phyloP scores from a whole-genome alignment of 1,284 basidiomycete species.

The Melampsora larici-populina region DNA sequence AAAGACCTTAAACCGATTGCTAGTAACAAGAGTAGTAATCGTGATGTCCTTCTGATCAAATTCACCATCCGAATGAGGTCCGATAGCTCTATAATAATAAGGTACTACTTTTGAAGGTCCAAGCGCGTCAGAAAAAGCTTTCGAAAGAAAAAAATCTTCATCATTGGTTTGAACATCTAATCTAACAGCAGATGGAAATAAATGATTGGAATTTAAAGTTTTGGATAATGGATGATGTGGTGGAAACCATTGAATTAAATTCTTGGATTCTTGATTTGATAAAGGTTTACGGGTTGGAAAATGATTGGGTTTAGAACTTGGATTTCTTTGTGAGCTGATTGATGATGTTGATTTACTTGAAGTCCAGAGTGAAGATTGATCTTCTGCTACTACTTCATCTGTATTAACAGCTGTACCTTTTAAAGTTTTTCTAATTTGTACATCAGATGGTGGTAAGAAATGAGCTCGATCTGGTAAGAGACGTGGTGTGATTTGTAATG shows the following conservation, averaged over 20 bases:
- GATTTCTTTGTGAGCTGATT: neutral
- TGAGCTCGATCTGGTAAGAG: conserved; percentile 13
- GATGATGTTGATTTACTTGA: neutral
- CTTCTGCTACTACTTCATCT: conserved; percentile 38
- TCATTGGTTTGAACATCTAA: conserved; percentile 10
- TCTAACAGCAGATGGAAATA: neutral
- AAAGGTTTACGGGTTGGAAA: conserved; percentile 6
- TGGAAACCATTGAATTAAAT: conserved; percentile 17
- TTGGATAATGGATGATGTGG: conserved; percentile 1
- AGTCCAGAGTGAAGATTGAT: conserved; percentile 32
- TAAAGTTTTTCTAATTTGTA: conserved; percentile 32
- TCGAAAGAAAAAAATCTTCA: conserved; percentile 41
- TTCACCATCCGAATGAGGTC: conserved; percentile 50
- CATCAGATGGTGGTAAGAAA: neutral
- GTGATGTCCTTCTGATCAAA: conserved; percentile 64
- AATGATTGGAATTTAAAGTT: neutral
- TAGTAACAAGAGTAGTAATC: conserved; percentile 75
- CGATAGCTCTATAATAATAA: conserved; percentile 68
- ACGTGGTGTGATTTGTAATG: conserved; percentile 24
- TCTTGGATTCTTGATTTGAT: neutral
- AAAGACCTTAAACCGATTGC: conserved; percentile 70
- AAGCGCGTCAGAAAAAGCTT: conserved; percentile 39
- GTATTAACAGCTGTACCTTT: conserved; percentile 36
- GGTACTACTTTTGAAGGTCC: conserved; percentile 69
- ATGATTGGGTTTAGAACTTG: neutral